Percentiles rank a stretch among this genome's conserved stretches.
Evolutionary conservation across 2,329 filamentous ascomycete species (phyloP).

Genomic region (Lachnellula subtilissima): DNA sequence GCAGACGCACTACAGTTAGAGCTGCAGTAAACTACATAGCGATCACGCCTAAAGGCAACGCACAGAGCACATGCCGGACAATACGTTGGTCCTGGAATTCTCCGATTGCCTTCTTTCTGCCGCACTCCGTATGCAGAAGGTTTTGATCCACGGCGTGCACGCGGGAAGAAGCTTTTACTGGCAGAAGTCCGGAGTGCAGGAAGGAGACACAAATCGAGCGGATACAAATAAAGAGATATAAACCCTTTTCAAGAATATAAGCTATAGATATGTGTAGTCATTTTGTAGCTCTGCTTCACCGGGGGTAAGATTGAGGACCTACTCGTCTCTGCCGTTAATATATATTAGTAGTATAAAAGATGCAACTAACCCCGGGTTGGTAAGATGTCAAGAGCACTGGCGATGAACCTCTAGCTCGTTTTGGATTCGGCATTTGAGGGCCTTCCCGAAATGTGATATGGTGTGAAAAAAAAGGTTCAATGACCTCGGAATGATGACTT

Average conservation of each 20-base stretch:
- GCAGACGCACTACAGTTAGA: slow-evolving; percentile 7
- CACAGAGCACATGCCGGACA: slow-evolving; percentile 23
- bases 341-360: no score
- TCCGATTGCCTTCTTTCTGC: slow-evolving; percentile 25
- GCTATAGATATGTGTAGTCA: slow-evolving; percentile 12
- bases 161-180: slow-evolving; percentile 20
- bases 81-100: slow-evolving; percentile 21
- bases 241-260: slow-evolving; percentile 1
- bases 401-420: no score
- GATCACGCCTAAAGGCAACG: slow-evolving; percentile 23
- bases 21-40: slow-evolving; percentile 11
- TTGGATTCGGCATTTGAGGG: no score
- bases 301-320: not conserved
- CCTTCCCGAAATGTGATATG: no score
- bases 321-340: not conserved
- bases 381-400: no score
- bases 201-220: not conserved
- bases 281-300: slow-evolving; percentile 16
- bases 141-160: slow-evolving; percentile 15
- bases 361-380: no score
- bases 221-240: slow-evolving; percentile 1
- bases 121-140: slow-evolving; percentile 13
- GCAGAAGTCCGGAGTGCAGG: slow-evolving; percentile 25
- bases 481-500: not conserved
- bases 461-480: not conserved